Evolutionary conservation across 345 rosid genomes (phyloP), one percentile per base, ranked within the genome.

Genomic region (Capsella bursapastoris): DNA sequence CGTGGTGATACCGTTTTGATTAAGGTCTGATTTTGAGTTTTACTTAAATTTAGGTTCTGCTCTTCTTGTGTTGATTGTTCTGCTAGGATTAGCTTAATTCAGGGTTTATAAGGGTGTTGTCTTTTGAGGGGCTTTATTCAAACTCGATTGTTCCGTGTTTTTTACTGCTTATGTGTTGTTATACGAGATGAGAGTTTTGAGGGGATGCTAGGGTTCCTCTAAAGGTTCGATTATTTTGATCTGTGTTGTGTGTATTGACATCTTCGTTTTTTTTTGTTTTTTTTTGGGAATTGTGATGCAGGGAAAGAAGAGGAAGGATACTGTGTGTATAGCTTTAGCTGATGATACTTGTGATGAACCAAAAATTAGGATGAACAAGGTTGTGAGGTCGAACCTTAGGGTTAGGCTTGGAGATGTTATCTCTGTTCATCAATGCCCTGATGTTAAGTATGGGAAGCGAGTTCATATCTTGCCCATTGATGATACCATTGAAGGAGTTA

Each of bases 251-350:
- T 64, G 58, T 52, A 44, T 52, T 72, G 64, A 52, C 25, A 49
- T 38, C 14, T 48, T 63, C 0, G 58, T 50, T 38, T 18, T 34
- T 38, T 18, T 34, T 5, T 12, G 0, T 3, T 38, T 38, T 0
- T 41, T n/a, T 45, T 48, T 8, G 40, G 55, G 22, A 9, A 37
- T 37, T 25, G 29, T 45, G 40, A 7, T 75, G 40, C 64, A 89
- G 89, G 90, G 89, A 8, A 85, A 89, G 88, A 89, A 89, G 60
- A 80, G 90, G 59, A 89, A 80, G 72, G 90, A 86, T 67, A 86
- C 90, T 11, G 74, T 86, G 18, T 86, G 93, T 80, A 86, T 88
- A 72, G 90, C 86, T 63, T 79, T 86, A 66, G 89, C 88, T 74
- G 93, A 89, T 55, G 93, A 89, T 0, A 75, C 83, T 48, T 86